Conservation (phyloP, 2,329 filamentous ascomycete species). For the Aspergillus ruber region DNA sequence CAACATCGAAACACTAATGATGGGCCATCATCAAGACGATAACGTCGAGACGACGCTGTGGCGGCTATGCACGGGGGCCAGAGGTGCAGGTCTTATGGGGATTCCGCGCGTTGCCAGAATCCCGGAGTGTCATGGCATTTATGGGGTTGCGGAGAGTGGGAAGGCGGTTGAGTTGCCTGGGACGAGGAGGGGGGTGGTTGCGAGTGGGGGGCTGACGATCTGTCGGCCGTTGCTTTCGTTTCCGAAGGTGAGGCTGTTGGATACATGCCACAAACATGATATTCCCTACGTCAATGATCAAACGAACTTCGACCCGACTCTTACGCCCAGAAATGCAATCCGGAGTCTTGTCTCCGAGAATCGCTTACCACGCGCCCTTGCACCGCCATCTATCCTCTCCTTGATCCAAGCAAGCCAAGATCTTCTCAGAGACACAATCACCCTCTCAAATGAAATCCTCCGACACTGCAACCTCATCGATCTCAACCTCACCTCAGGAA, state of each 20-base stretch:
- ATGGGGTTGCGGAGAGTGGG: conserved; percentile 64
- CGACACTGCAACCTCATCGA: conserved; percentile 22
- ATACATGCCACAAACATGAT: conserved; percentile 61
- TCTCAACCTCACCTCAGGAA: conserved; percentile 29
- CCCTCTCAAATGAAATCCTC: conserved; percentile 52
- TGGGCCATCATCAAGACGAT: conserved; percentile 86
- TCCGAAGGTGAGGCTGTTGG: conserved; percentile 59
- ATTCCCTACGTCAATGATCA: conserved; percentile 76
- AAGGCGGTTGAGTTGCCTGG: conserved; percentile 34
- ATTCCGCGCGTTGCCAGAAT: conserved; percentile 62
- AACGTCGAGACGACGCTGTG: conserved; percentile 85
- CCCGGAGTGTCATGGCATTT: conserved; percentile 75
- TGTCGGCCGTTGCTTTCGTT: conserved; percentile 41
- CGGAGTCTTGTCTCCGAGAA: conserved; percentile 57
- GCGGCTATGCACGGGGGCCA: conserved; percentile 63
- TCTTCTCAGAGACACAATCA: conserved; percentile 42
- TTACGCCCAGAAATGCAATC: conserved; percentile 77
- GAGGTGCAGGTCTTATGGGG: conserved; percentile 63
- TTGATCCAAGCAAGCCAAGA: conserved; percentile 51
- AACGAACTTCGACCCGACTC: conserved; percentile 70
- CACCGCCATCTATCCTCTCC: conserved; percentile 56
- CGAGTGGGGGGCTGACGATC: conserved; percentile 31
- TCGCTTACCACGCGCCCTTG: conserved; percentile 63
- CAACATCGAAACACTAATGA: conserved; percentile 56
- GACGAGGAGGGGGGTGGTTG: conserved; percentile 9